Base-by-base conservation (phyloP, 2,329 filamentous ascomycete genomes). In the Tolypocladium paradoxum region DNA sequence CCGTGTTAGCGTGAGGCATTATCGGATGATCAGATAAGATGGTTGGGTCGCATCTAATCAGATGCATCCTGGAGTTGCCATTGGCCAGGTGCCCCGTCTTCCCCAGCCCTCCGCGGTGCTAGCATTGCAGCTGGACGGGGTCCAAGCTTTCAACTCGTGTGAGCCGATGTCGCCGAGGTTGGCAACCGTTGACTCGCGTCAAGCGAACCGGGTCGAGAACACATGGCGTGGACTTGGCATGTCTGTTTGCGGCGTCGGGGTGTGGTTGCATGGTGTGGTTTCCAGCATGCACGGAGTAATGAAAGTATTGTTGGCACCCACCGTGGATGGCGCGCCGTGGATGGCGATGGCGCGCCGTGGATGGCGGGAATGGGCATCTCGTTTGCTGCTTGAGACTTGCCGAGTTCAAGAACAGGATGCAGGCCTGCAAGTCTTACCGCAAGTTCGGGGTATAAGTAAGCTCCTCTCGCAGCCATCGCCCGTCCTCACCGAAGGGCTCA, bases 11-110 rank as follows among this genome's bases (percentile, higher is more conserved):
- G 16, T 20, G 33, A 46, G 29, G 16, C 0, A 53, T 56, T 55
- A 57, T 58, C 53, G 54, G 55, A 58, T 57, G 53, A 59, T 61
- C 59, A 52, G 56, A 57, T 58, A 57, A 60, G 50, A 54, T 48
- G 52, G 49, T 14, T 37, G 51, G 50, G 2, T 14, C 43, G 12
- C 47, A 61, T 61, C 60, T 63, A 59, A 65, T 65, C 58, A 64
- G 64, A 66, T 66, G 56, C 49, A 36, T 20, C 22, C 33, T 34
- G 18, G 16, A 0, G 2, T 27, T 22, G 24, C 54, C 37, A 65
- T 65, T 65, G 62, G 61, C 31, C 47, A 27, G 31, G n/a, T n/a
- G n/a, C 7, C 22, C 47, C 40, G 29, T 45, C 24, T 11, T 47
- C 14, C 48, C 29, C 52, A 54, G 34, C 31, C 51, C 5, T 18